Evolutionary conservation across 352 stramenopile species (phyloP), one percentile per base, ranked within the genome.

Genomic region (Globisporangium spinosum): DNA sequence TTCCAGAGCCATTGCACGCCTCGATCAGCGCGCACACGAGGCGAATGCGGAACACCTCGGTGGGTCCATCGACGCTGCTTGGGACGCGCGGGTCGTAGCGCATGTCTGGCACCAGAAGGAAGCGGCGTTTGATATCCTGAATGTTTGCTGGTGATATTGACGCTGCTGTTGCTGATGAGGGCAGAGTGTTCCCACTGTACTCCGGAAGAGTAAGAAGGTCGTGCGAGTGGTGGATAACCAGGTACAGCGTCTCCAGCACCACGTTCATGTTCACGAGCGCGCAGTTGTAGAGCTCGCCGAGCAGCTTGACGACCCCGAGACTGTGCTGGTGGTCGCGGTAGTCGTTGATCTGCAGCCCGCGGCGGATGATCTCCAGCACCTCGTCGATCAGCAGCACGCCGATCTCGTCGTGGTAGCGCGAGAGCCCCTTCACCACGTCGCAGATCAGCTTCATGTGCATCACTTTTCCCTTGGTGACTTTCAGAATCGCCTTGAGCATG

Each of bases 141-240:
- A 88, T 47, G 25, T 89, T 80, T 10, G 71, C 57, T 56, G 51
- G 20, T 34, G 43, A 7, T 13, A 15, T 3, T 43, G 12, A 15
- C 10, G 35, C 35, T 43, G 38, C 12, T 45, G 54, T 40, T 47
- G 56, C 13, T 38, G 49, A 13, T 5, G 71, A 15, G 0, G 69
- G 67, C 1, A 79, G 58, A 22, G 72, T 73, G 17, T 73, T 64
- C 25, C 71, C 75, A 22, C 68, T 77, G 49, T 89, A 93, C 65
- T 90, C 79, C 0, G 83, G 79, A 9, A 92, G 67, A 17, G 64
- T 80, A 43, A 91, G 76, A 62, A 99, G 87, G 59, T 98, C 91
- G 66, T 99, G 97, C 40, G 95, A 97, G 74, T 98, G 91, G 69
- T 99, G 93, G 58, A 99, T 83, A 35, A 99, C 79, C 38, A 97